Evolutionary conservation across 2,329 filamentous ascomycete genomes (phyloP).

Genomic region (Dactylella cylindrospora): DNA sequence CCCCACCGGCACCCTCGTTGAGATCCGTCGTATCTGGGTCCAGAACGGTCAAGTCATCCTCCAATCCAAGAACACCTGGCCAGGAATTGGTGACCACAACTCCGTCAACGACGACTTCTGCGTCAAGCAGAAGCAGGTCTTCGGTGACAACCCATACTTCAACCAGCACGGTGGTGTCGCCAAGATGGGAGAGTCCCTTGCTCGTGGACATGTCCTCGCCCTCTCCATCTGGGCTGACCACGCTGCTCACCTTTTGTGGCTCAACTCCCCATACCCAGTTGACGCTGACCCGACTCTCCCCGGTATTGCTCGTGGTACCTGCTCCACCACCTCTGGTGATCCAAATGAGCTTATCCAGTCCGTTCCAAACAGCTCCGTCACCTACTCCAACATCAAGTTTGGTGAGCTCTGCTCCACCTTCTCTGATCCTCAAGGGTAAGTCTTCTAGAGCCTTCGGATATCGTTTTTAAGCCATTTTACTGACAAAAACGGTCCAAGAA

Average conservation of each 20-base stretch:
- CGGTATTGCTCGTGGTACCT: conserved; percentile 61
- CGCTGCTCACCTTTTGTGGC: conserved; percentile 70
- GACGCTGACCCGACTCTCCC: conserved; percentile 53
- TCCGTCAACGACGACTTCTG: conserved; percentile 63
- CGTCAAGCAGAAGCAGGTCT: conserved; percentile 59
- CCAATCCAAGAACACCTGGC: conserved; percentile 57
- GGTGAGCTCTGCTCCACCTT: conserved; percentile 62
- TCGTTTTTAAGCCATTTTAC: conserved; percentile 3
- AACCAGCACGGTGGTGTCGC: conserved; percentile 60
- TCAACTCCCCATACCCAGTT: conserved; percentile 67
- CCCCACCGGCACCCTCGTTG: conserved; percentile 59
- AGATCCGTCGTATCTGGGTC: conserved; percentile 67
- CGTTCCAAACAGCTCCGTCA: conserved; percentile 57
- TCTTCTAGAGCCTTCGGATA: conserved; percentile 4
- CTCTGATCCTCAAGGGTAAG: conserved; percentile 28
- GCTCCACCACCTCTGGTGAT: conserved; percentile 58
- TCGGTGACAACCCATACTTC: conserved; percentile 61
- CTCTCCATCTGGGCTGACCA: conserved; percentile 69
- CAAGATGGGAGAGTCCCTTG: conserved; percentile 60
- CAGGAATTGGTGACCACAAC: conserved; percentile 57
- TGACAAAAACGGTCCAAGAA: conserved; percentile 31
- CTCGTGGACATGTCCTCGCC: conserved; percentile 65
- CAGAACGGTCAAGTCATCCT: conserved; percentile 64
- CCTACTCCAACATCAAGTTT: conserved; percentile 64
- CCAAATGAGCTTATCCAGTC: conserved; percentile 58